A percentile compares a stretch with the other conserved stretches of the same genome.
Evolutionary conservation across 345 rosid species (phyloP).

Genomic region (Dimocarpus longan): DNA sequence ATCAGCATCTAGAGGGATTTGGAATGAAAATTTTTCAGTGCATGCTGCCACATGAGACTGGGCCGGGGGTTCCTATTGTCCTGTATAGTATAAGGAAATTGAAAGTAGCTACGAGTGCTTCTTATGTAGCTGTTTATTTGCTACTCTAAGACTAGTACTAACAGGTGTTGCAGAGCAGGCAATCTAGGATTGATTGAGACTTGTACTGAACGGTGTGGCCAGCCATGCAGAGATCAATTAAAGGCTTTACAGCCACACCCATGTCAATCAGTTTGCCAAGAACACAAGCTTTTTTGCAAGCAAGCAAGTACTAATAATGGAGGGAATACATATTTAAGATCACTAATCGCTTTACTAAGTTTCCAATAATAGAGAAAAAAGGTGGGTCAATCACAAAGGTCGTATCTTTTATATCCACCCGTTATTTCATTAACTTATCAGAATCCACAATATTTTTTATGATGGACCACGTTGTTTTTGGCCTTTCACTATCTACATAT

Average conservation of each 20-base stretch:
- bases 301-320: background rate
- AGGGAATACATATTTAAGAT: background rate
- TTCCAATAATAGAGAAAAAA: conserved; percentile 10
- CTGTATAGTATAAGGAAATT: background rate
- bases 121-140: too few relatives aligned
- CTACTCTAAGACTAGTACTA: too few relatives aligned
- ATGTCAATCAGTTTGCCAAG: background rate
- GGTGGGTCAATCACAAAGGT: conserved; percentile 3
- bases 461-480: background rate
- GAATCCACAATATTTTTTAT: background rate
- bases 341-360: background rate
- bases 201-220: background rate
- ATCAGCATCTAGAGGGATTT: too few relatives aligned
- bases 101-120: background rate
- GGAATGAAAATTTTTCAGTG: too few relatives aligned
- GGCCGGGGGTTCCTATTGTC: too few relatives aligned
- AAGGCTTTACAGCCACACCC: background rate
- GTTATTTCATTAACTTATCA: background rate
- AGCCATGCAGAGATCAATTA: background rate
- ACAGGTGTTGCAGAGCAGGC: background rate
- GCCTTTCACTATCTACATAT: background rate
- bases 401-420: background rate
- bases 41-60: too few relatives aligned
- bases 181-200: background rate
- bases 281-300: background rate